Base-by-base conservation (phyloP, 2,329 filamentous ascomycete species). In the Hirsutella rhossiliensis region DNA sequence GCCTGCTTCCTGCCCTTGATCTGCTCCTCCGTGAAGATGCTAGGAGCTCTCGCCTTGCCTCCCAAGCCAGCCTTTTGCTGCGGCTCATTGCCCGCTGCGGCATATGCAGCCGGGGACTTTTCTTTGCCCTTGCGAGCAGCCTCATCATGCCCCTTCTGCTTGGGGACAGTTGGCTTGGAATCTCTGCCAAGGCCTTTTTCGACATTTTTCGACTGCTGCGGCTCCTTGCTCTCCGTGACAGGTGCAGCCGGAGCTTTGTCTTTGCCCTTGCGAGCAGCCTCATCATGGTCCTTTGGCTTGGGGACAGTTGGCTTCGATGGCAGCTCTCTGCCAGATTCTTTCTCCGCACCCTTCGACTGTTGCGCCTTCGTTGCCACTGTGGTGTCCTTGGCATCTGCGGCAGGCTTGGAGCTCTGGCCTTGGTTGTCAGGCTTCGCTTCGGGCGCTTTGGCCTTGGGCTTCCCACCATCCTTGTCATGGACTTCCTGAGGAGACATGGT, bases 1-100 rank as follows among this genome's bases (percentile, higher is more conserved):
- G 52, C 54, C 52, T 54, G 50, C 47, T 50, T 56, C 44, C 61
- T 56, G 34, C 50, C 52, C 48, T 55, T 54, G 30, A 61, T 59
- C 44, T 63, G 49, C 40, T 57, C 48, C 38, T 55, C 52, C 12
- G 61, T 60, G 32, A 61, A 62, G 5, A 45, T 40, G 34, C 56
- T 54, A 17, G 48, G 29, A 17, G 31, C 41, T 29, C 52, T 50
- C 23, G 28, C 27, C 23, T 52, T 49, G n/a, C 18, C 23, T 12
- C 30, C 36, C 15, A 11, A 6, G 12, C 9, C 32, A 30, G 27
- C 13, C 23, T 46, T 38, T 39, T 19, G 20, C 32, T 32, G 15
- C 8, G 27, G n/a, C 29, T 27, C 20, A 19, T 43, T 3, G 9
- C 9, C 23, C 5, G 12, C 9, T 37, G 34, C 15, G 17, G 4